Base-by-base conservation (phyloP, 805 yeast genomes). In the Cyberlindnera maritima region DNA sequence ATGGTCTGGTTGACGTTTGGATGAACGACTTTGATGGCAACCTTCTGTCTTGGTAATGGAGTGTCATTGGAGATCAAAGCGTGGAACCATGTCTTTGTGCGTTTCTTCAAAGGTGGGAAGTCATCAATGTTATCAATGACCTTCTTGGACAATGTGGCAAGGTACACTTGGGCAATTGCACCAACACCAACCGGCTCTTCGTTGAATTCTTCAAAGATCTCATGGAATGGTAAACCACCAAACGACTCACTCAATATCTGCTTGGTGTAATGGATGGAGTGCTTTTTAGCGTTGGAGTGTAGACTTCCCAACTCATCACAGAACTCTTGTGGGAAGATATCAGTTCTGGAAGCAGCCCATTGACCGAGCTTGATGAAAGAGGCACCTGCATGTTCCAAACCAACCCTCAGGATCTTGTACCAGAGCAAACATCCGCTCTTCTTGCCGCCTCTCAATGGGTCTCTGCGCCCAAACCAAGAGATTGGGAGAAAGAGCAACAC, bases 331-430 rank as follows among this genome's bases (percentile, higher is more conserved):
- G 96, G 85, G 67, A 94, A 92, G 29, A 94, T 85, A 66, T 94
- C 99, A 0, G 96, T 88, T 65, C 99, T 78, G 11, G 96, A 86
- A 2, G 97, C 97, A 0, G 99, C 99, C 99, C 99, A 94, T 69
- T 94, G 99, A 3, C 98, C 99, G 47, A 94, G 75, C 65, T 88
- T 86, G 47, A 86, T 82, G 62, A 86, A 94, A 3, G 96, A 85
- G 3, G 98, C 96, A 1, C 99, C 99, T 0, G 96, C 97, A 15
- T 71, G 52, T 64, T 92, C 96, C 48, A 94, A 79, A 1, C 85
- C 69, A 62, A 76, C 65, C 41, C 88, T 74, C 18, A 92, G 67
- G 39, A 80, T 66, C 44, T 67, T 66, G 65, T 77, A 91, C 97
- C 97, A 92, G 18, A 80, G 35, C 17, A 75, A 56, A 2, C 87